Evolutionary conservation across 2,329 filamentous ascomycete genomes (phyloP), one percentile per base, ranked within the genome.

Genomic region (Colletotrichum ledebouriae): DNA sequence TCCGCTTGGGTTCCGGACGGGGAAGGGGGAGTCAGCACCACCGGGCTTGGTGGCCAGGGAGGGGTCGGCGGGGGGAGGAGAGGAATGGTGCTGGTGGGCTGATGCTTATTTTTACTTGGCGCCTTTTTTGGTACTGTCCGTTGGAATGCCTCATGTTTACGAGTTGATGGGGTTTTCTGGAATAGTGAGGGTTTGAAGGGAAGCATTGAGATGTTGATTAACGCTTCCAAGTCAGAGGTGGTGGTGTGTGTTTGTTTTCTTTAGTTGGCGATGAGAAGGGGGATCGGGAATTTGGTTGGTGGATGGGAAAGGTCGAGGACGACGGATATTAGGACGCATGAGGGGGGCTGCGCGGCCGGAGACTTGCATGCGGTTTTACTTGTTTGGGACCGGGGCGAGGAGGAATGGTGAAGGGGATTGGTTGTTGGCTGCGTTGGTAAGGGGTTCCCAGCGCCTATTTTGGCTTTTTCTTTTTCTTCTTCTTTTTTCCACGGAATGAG

Each of bases 371-470:
- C 17, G 17, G 17, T 17, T 17, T 17, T 17, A 17, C 17, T 17
- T 17, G 17, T 17, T 17, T 17, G 17, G n/a, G n/a, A n/a, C n/a
- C n/a, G n/a, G n/a, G n/a, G n/a, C n/a, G n/a, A n/a, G n/a, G n/a
- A n/a, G n/a, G 17, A 42, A 29, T 42, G 13, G 46, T 20, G 37
- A 37, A n/a, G 20, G n/a, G 56, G 17, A 22, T 34, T 17, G 46
- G 6, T 10, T 63, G 55, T 13, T 17, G 11, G 29, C 37, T 39
- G 55, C 47, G 25, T 15, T 60, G 41, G 49, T 56, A 62, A 62
- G 59, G 49, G 49, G 44, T n/a, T 10, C n/a, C 15, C 33, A 22
- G 11, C 42, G n/a, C 56, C 11, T 47, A 10, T 20, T 39, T 59
- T 22, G 17, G 17, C 39, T 46, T 59, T 59, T 42, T 29, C 6